Conservation (phyloP, 1,139 yeast species). For the Hemisphaericaspora lyxosophila region DNA sequence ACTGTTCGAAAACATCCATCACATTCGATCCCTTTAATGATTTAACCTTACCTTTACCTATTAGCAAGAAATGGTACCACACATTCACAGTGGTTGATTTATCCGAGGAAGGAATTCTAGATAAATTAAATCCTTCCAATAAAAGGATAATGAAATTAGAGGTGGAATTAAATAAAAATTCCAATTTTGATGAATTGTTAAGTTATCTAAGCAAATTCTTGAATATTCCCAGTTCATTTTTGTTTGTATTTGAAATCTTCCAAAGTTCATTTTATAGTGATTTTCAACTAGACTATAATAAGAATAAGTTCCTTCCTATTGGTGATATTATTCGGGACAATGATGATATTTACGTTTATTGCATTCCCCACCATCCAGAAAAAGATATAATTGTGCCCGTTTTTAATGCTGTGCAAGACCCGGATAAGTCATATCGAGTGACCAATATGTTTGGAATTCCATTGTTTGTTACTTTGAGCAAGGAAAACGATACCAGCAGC, state of each 20-base stretch:
- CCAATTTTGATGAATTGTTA: conserved; percentile 66
- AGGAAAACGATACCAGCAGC: conserved; percentile 44
- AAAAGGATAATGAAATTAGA: conserved; percentile 44
- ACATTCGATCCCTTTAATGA: conserved; percentile 96
- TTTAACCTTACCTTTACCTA: conserved; percentile 85
- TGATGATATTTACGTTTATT: conserved; percentile 72
- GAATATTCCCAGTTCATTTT: conserved; percentile 37
- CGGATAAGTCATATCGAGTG: conserved; percentile 37
- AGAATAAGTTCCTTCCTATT: conserved; percentile 61
- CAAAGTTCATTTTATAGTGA: conserved; percentile 67
- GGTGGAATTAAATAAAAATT: conserved; percentile 68
- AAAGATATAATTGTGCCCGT: conserved; percentile 67
- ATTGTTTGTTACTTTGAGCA: conserved; percentile 59
- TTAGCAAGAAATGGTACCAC: conserved; percentile 71
- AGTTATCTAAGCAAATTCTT: conserved; percentile 57
- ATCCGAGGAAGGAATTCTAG: conserved; percentile 41
- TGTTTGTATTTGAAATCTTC: conserved; percentile 72
- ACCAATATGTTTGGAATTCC: conserved; percentile 66
- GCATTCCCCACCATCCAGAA: conserved; percentile 48
- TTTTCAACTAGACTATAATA: conserved; percentile 62
- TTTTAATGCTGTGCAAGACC: conserved; percentile 51
- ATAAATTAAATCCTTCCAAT: neutral
- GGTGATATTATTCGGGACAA: conserved; percentile 63
- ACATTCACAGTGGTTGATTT: conserved; percentile 63
- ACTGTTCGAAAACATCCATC: conserved; percentile 73